These are phyloP conservation scores for Backusella psychrophila DNA, from an alignment of 192 early-diverging fungal species.

Conservation along the genomic window DNA sequence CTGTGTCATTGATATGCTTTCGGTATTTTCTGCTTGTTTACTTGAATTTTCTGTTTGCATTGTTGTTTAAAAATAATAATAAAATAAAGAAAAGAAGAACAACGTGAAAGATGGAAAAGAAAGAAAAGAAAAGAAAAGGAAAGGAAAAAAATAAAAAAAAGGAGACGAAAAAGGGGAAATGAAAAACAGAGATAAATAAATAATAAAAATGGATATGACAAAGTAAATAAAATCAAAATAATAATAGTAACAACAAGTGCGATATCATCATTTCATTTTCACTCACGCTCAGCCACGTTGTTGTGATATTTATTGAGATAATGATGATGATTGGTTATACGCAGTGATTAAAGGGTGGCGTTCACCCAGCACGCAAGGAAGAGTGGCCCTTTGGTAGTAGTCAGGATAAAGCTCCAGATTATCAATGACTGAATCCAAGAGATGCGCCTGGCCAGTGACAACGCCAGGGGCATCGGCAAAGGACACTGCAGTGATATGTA, in stretches of 20 bases:
- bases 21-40: not conserved
- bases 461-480: conserved; percentile 55
- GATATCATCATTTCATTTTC: not conserved
- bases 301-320: not conserved
- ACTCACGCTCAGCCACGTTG: not conserved
- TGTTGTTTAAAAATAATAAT: not conserved
- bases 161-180: conserved; percentile 6
- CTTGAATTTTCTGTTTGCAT: not conserved
- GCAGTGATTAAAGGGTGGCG: conserved; percentile 5
- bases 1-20: not conserved
- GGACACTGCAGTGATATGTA: conserved; percentile 70
- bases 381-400: conserved; percentile 63
- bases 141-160: not conserved
- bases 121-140: not conserved
- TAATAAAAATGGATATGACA: not conserved
- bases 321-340: not conserved
- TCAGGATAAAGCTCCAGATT: conserved; percentile 27
- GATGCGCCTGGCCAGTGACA: conserved; percentile 61
- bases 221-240: not conserved
- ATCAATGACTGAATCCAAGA: conserved; percentile 66
- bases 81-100: not conserved
- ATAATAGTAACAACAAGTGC: not conserved
- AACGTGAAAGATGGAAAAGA: not conserved
- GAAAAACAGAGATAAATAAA: not conserved
- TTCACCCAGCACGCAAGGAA: conserved; percentile 62